Conservation (phyloP, 345 rosid species). For the Viola odorata region DNA sequence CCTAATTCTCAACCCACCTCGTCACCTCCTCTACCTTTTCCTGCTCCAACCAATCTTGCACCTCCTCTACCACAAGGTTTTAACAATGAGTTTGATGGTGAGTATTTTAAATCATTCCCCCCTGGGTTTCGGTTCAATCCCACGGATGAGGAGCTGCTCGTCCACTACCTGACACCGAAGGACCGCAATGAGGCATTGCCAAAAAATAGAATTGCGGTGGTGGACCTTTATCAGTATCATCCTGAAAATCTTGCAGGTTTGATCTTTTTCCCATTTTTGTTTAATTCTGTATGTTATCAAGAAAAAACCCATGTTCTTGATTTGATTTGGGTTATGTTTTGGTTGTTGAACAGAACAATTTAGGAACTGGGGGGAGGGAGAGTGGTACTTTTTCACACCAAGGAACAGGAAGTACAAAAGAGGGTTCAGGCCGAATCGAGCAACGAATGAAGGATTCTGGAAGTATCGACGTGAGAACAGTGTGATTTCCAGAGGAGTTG, state of each 20-base stretch:
- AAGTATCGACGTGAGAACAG: constrained; percentile 20
- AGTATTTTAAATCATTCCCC: constrained; percentile 3
- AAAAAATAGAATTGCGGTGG: background rate
- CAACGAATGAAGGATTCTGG: constrained; percentile 19
- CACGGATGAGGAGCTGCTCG: constrained; percentile 7
- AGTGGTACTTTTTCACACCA: constrained; percentile 22
- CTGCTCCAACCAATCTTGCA: too few species aligned
- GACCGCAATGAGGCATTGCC: background rate
- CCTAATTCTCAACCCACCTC: too few species aligned
- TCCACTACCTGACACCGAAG: constrained; percentile 7
- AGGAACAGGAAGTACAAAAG: constrained; percentile 16
- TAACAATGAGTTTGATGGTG: background rate
- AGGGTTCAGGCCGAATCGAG: constrained; percentile 18
- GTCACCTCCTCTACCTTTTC: too few species aligned
- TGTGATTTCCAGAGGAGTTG: background rate
- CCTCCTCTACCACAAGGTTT: background rate
- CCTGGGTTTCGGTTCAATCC: constrained; percentile 12
- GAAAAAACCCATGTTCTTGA: background rate
- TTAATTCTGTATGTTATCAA: background rate
- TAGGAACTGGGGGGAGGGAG: background rate
- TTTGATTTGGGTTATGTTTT: background rate
- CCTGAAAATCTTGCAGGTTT: constrained; percentile 10
- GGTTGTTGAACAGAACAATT: constrained; percentile 5
- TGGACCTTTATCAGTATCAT: background rate
- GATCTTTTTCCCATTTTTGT: background rate